Evolutionary conservation across 805 yeast genomes (phyloP).

Genomic region (Hanseniaspora jakobsenii): DNA sequence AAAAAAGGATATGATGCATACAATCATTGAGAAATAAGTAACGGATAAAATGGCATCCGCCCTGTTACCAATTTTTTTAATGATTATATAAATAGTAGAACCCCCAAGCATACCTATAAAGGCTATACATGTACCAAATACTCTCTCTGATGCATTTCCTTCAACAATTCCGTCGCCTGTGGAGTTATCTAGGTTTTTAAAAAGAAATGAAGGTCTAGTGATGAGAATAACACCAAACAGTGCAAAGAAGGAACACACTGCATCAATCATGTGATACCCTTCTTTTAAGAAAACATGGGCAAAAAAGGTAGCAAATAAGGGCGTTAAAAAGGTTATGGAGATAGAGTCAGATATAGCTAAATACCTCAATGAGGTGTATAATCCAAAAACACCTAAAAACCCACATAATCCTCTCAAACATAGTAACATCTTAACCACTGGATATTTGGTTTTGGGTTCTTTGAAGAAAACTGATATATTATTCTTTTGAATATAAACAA

Average conservation of each 20-base stretch:
- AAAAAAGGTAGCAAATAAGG: constrained; percentile 60
- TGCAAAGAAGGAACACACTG: constrained; percentile 54
- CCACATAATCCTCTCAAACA: constrained; percentile 60
- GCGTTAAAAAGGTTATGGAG: constrained; percentile 65
- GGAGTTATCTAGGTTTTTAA: constrained; percentile 16
- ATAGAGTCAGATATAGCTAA: constrained; percentile 71
- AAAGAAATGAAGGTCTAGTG: constrained; percentile 64
- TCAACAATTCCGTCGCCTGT: constrained; percentile 23
- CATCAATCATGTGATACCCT: constrained; percentile 53
- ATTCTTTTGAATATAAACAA: constrained; percentile 41
- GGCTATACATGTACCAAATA: constrained; percentile 53
- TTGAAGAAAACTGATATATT: constrained; percentile 39
- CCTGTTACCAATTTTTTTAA: constrained; percentile 60
- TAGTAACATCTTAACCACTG: constrained; percentile 43
- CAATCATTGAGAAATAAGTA: constrained; percentile 55
- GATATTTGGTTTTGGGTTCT: constrained; percentile 44
- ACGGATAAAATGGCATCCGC: constrained; percentile 78
- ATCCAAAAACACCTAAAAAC: constrained; percentile 66
- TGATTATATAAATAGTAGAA: constrained; percentile 52
- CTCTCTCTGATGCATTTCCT: constrained; percentile 44
- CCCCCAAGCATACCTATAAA: constrained; percentile 60
- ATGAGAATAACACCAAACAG: constrained; percentile 65
- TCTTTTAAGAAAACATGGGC: constrained; percentile 63
- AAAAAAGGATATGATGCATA: constrained; percentile 42
- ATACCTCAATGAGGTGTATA: constrained; percentile 63